These are phyloP conservation scores for Backusella circina DNA, from an alignment of 192 early-diverging fungal species.

Conservation along the genomic window DNA sequence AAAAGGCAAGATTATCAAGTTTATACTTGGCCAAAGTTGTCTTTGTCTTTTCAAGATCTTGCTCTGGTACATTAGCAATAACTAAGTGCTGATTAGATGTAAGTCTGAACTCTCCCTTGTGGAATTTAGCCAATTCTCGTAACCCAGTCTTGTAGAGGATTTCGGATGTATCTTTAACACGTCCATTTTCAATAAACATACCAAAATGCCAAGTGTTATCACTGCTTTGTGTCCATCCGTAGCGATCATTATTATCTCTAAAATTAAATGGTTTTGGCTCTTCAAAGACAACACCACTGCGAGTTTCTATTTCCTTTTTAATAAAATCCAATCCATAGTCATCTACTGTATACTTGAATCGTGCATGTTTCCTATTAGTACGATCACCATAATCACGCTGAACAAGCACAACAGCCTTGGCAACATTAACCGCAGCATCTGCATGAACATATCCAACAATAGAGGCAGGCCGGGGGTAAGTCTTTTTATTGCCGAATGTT, in stretches of 20 bases:
- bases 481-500: constrained; percentile 96
- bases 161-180: constrained; percentile 79
- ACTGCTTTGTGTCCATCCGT: constrained; percentile 78
- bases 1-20: constrained; percentile 77
- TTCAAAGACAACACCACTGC: constrained; percentile 72
- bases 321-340: constrained; percentile 91
- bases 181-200: constrained; percentile 89
- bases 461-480: constrained; percentile 82
- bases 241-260: constrained; percentile 85
- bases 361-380: constrained; percentile 93
- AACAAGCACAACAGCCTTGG: constrained; percentile 83
- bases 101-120: constrained; percentile 80
- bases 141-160: constrained; percentile 70
- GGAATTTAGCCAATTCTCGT: constrained; percentile 70
- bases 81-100: constrained; percentile 93
- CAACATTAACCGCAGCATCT: constrained; percentile 73
- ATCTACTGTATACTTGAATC: constrained; percentile 97
- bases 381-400: constrained; percentile 94
- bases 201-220: constrained; percentile 74
- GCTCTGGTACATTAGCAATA: constrained; percentile 69
- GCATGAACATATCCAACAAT: constrained; percentile 75
- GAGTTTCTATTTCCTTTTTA: constrained; percentile 75
- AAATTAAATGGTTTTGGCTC: constrained; percentile 72
- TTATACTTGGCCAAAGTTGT: constrained; percentile 68
- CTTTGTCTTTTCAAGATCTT: constrained; percentile 66